phyloP scores from a whole-genome alignment of 176 grass and related monocot genomes.

The Carex parvula region DNA sequence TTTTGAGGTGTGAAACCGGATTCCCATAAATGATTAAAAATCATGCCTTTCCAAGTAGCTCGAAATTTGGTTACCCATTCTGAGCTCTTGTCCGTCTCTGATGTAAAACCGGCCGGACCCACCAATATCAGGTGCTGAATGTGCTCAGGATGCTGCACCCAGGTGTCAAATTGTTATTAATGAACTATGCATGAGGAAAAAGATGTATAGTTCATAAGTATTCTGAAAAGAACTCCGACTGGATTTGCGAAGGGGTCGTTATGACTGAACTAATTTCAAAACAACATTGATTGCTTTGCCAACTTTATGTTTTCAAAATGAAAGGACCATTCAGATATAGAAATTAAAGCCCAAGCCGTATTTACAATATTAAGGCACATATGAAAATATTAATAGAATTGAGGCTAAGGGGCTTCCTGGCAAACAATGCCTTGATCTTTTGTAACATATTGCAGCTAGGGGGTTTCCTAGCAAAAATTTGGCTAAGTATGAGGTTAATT shows the following conservation, averaged over 20 bases:
- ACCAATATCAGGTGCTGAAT: slow-evolving; percentile 94
- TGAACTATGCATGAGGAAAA: slow-evolving; percentile 2
- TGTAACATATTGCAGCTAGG: not conserved
- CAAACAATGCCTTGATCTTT: not conserved
- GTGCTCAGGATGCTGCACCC: slow-evolving; percentile 91
- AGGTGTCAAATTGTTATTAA: slow-evolving; percentile 24
- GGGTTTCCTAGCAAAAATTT: not conserved
- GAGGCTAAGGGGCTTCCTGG: not conserved
- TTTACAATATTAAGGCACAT: not conserved
- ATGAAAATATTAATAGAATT: not conserved
- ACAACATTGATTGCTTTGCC: not conserved
- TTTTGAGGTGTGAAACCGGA: slow-evolving; percentile 94
- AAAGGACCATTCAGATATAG: not conserved
- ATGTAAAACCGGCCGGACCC: slow-evolving; percentile 87
- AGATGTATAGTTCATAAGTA: not conserved
- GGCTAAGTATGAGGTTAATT: not conserved
- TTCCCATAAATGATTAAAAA: slow-evolving; percentile 95
- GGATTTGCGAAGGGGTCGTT: not conserved
- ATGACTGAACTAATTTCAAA: not conserved
- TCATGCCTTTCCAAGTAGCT: slow-evolving; percentile 82
- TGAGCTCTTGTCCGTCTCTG: slow-evolving; percentile 74
- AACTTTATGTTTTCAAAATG: not conserved
- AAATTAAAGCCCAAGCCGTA: not conserved
- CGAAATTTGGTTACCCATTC: slow-evolving; percentile 87
- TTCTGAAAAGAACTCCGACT: not conserved